Conservation (phyloP, 805 yeast genomes). For the Candida montana region DNA sequence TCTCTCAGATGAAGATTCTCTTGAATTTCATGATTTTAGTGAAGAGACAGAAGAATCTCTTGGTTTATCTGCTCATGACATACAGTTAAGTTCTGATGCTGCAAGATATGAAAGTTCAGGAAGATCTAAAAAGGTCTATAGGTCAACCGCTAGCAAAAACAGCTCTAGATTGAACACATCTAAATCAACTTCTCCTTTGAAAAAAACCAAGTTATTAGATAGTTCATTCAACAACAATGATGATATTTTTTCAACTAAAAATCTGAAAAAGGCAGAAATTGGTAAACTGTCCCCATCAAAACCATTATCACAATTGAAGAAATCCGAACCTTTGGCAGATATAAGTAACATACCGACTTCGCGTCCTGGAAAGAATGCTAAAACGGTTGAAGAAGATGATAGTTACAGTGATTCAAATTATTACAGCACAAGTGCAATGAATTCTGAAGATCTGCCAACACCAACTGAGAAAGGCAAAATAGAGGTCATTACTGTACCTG, state of each 20-base stretch:
- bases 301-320: neutral
- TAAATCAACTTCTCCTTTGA: conserved; percentile 1
- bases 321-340: neutral
- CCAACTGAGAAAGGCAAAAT: no score
- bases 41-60: conserved; percentile 18
- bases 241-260: conserved; percentile 17
- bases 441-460: neutral
- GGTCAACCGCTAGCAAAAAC: neutral
- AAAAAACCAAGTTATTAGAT: conserved; percentile 19
- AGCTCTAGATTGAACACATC: conserved; percentile 5
- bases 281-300: neutral
- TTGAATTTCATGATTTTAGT: neutral
- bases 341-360: neutral
- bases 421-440: neutral
- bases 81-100: conserved; percentile 16
- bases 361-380: neutral
- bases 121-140: conserved; percentile 1
- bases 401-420: neutral
- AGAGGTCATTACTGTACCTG: neutral
- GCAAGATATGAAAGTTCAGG: conserved; percentile 13
- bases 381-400: neutral
- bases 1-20: conserved; percentile 1
- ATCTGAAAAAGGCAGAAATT: conserved; percentile 8
- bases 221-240: conserved; percentile 17
- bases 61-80: conserved; percentile 19